These are phyloP conservation scores for Diaporthe longicolla DNA, from an alignment of 2,329 filamentous ascomycete genomes.

Conservation along the genomic window DNA sequence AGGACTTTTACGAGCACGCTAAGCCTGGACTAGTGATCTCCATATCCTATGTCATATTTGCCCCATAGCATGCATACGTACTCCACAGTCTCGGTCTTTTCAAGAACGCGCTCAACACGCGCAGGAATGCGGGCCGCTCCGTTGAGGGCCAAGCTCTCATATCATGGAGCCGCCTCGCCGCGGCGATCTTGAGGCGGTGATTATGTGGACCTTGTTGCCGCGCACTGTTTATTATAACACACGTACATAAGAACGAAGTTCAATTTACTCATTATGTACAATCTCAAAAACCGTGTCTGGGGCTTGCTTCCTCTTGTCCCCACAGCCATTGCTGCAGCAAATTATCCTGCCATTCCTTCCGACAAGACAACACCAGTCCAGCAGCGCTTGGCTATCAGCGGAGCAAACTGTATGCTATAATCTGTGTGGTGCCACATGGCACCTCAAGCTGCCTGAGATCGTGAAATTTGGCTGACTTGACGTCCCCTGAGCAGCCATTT, in stretches of 20 bases:
- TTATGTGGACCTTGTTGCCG: too few relatives aligned
- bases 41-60: neutral
- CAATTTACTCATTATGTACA: constrained; percentile 15
- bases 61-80: neutral
- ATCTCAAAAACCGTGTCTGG: neutral
- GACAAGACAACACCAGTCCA: constrained; percentile 41
- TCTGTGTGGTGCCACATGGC: neutral
- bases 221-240: neutral
- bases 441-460: constrained; percentile 51
- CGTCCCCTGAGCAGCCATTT: constrained; percentile 58
- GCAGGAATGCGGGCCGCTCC: constrained; percentile 17
- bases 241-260: neutral
- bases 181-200: neutral
- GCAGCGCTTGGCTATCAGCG: constrained; percentile 41
- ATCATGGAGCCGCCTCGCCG: neutral
- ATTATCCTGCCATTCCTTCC: constrained; percentile 39
- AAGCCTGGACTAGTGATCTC: neutral
- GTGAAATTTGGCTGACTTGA: constrained; percentile 53
- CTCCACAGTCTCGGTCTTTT: constrained; percentile 4
- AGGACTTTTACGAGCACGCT: constrained; percentile 30
- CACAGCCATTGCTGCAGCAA: constrained; percentile 21
- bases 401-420: constrained; percentile 35
- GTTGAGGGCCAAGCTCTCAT: constrained; percentile 4
- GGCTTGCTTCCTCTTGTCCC: constrained; percentile 20
- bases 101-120: neutral